A percentile compares a stretch with the other conserved stretches of the same genome.
Evolutionary conservation across 2,329 filamentous ascomycete genomes (phyloP).

Genomic region (Rugonectria rugulosa): DNA sequence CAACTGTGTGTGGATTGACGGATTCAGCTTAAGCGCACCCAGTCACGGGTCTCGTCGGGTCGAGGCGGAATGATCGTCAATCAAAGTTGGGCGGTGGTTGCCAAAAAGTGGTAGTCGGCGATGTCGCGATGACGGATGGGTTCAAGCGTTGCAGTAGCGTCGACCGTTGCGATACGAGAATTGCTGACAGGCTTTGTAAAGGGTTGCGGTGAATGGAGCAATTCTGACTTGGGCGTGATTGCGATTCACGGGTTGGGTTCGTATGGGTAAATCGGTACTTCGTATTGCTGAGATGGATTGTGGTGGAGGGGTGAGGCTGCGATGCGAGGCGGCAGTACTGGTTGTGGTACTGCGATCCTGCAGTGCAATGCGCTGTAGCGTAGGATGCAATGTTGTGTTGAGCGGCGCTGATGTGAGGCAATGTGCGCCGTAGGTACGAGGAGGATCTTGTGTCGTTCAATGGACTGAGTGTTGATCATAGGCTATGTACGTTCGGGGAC

Average conservation of each 20-base stretch:
- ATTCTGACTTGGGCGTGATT: neutral
- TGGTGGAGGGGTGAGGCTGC: constrained; percentile 12
- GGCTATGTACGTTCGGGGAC: neutral
- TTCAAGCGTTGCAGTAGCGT: constrained; percentile 7
- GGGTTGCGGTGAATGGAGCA: neutral
- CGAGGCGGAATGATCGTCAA: constrained; percentile 1
- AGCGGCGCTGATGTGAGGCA: neutral
- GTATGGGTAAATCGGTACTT: neutral
- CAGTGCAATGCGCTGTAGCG: constrained; percentile 6
- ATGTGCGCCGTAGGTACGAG: neutral
- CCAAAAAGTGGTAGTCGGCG: neutral
- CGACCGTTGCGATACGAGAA: constrained; percentile 11
- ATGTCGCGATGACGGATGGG: constrained; percentile 7
- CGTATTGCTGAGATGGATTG: constrained; percentile 7
- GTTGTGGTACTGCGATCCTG: constrained; percentile 6
- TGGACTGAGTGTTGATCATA: neutral
- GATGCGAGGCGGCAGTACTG: constrained; percentile 14
- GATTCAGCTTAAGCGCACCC: neutral
- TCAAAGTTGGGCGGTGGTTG: neutral
- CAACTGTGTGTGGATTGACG: neutral
- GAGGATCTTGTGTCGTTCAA: too few species aligned
- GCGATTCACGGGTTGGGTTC: neutral
- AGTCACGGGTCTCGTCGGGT: neutral
- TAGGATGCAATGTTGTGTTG: constrained; percentile 1
- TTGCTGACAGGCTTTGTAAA: constrained; percentile 1